phyloP scores from a whole-genome alignment of 1,139 yeast genomes.

The Debaryomycetaceae sp. region DNA sequence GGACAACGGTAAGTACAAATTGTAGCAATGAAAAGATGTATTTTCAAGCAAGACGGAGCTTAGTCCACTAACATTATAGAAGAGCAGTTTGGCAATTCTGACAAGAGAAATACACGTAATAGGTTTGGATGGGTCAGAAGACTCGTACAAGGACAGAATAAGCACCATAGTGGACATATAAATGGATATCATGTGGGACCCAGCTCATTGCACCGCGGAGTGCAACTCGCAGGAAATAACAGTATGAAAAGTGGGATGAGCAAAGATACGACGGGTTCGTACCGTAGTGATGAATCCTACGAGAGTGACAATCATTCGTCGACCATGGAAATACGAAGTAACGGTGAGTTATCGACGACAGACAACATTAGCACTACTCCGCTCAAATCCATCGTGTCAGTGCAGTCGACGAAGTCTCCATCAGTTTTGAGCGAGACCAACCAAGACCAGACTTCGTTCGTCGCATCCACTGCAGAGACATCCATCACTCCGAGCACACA shows the following conservation, averaged over 20 bases:
- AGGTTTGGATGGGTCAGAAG: slow-evolving; percentile 48
- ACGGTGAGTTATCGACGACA: slow-evolving; percentile 16
- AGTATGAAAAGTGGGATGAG: background rate
- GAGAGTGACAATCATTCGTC: slow-evolving; percentile 7
- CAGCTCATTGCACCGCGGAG: background rate
- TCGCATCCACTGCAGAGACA: slow-evolving; percentile 53
- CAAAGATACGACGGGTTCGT: slow-evolving; percentile 2
- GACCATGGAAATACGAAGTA: slow-evolving; percentile 7
- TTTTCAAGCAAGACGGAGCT: background rate
- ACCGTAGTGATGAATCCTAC: slow-evolving; percentile 6
- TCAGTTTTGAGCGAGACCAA: slow-evolving; percentile 42
- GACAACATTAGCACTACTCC: slow-evolving; percentile 50
- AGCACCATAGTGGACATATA: slow-evolving; percentile 11
- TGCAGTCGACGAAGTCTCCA: slow-evolving; percentile 46
- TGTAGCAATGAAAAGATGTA: background rate
- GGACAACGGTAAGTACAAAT: background rate
- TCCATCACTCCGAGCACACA: slow-evolving; percentile 45
- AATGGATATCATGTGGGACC: slow-evolving; percentile 1
- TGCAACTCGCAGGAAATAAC: background rate
- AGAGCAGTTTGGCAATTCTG: slow-evolving; percentile 9
- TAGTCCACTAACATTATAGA: slow-evolving; percentile 2
- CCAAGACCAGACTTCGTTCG: slow-evolving; percentile 35
- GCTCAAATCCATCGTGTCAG: slow-evolving; percentile 47
- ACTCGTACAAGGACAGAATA: slow-evolving; percentile 43
- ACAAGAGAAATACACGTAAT: slow-evolving; percentile 26